phyloP scores from a whole-genome alignment of 257 asterid genomes.

The Solanum bulbocastanum region DNA sequence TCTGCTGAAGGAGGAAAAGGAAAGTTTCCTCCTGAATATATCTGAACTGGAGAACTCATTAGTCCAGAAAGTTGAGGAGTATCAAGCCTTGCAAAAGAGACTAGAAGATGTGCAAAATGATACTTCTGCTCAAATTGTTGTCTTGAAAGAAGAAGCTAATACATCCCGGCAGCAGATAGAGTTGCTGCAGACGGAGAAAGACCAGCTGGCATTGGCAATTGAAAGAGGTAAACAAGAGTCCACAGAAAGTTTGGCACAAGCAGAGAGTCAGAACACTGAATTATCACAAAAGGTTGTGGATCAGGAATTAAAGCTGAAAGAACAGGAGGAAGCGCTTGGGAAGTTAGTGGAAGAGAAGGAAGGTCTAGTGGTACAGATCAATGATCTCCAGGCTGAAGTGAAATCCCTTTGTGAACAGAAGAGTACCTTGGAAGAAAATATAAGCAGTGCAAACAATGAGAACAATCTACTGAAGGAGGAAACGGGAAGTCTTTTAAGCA shows the following conservation, averaged over 20 bases:
- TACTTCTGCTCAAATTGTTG: constrained; percentile 26
- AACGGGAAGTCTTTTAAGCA: constrained; percentile 4
- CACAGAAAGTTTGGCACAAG: constrained; percentile 23
- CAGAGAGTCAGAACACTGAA: constrained; percentile 33
- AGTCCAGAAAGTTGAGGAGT: constrained; percentile 31
- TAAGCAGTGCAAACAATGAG: constrained; percentile 15
- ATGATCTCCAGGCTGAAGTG: constrained; percentile 28
- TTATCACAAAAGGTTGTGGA: constrained; percentile 35
- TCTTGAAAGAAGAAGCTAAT: constrained; percentile 27
- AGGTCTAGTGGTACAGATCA: constrained; percentile 12
- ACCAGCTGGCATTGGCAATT: constrained; percentile 30
- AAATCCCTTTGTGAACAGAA: constrained; percentile 18
- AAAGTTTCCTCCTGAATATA: constrained; percentile 10
- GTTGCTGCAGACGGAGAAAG: constrained; percentile 37
- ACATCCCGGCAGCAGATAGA: constrained; percentile 36
- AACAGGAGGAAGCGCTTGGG: constrained; percentile 33
- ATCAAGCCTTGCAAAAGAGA: constrained; percentile 24
- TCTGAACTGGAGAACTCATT: constrained; percentile 33
- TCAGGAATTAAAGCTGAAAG: constrained; percentile 40
- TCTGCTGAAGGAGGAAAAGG: constrained; percentile 4
- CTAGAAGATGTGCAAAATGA: constrained; percentile 39
- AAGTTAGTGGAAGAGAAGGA: constrained; percentile 36
- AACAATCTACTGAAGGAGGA: constrained; percentile 7
- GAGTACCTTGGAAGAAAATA: constrained; percentile 28
- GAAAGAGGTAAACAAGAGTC: constrained; percentile 45